Conservation (phyloP, 768 basidiomycete genomes). For the Boletus pseudopeckii region DNA sequence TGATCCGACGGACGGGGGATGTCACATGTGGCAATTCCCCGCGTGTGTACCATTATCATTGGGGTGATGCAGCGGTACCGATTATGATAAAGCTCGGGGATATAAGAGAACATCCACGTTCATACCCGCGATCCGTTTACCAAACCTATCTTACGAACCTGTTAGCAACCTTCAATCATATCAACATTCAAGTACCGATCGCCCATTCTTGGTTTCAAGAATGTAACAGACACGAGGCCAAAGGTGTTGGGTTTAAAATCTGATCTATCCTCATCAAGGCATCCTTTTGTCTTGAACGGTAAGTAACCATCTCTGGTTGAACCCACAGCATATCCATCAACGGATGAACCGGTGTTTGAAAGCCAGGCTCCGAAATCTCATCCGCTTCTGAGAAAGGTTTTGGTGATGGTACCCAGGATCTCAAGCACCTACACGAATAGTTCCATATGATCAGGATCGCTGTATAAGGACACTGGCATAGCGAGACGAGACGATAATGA, state of each 20-base stretch:
- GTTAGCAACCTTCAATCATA: not conserved
- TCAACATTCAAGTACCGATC: not conserved
- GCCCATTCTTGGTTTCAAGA: conserved; percentile 3
- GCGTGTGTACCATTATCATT: not conserved
- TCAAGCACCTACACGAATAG: not conserved
- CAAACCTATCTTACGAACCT: not conserved
- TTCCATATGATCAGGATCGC: not conserved
- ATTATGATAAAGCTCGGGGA: not conserved
- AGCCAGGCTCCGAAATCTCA: not conserved
- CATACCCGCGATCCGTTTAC: conserved; percentile 12
- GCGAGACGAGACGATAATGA: conserved; percentile 4
- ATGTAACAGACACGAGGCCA: conserved; percentile 10
- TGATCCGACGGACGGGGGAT: conserved; percentile 1
- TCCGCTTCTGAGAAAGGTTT: not conserved
- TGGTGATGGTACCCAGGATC: not conserved
- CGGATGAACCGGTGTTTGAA: not conserved
- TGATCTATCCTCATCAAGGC: conserved; percentile 7
- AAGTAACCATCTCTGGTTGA: not conserved
- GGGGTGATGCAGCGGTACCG: conserved; percentile 7
- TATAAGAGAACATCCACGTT: not conserved
- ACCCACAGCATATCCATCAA: conserved; percentile 5
- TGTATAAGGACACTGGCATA: not conserved
- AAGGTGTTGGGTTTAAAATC: not conserved
- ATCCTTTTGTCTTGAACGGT: conserved; percentile 16
- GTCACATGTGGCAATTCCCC: conserved; percentile 1